phyloP scores from a whole-genome alignment of 768 basidiomycete species.

The Leccinum ochraceum region DNA sequence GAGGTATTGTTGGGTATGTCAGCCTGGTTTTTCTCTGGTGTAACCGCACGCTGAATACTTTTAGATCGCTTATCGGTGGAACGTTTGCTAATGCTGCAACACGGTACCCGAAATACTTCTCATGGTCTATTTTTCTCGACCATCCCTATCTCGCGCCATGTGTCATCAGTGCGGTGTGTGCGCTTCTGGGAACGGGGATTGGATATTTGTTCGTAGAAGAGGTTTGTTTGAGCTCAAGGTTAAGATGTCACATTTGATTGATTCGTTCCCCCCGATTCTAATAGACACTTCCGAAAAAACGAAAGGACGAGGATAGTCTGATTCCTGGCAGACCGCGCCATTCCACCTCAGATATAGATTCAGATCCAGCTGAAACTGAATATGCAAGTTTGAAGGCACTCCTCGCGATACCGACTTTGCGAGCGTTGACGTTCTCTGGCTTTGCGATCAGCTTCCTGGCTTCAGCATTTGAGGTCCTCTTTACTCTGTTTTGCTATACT shows the following conservation, averaged over 20 bases:
- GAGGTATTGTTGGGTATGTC: slow-evolving; percentile 5
- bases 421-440: background rate
- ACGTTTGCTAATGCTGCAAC: slow-evolving; percentile 10
- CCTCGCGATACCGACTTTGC: background rate
- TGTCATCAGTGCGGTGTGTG: slow-evolving; percentile 1
- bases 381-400: background rate
- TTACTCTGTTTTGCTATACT: background rate
- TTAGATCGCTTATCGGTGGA: slow-evolving; percentile 12
- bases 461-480: background rate
- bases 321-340: background rate
- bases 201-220: slow-evolving; percentile 9
- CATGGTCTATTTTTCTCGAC: slow-evolving; percentile 11
- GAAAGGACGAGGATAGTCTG: background rate
- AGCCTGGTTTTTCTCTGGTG: accelerated
- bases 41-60: background rate
- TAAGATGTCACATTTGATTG: background rate
- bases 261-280: background rate
- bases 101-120: slow-evolving; percentile 9
- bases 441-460: background rate
- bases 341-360: background rate
- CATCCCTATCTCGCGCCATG: slow-evolving; percentile 12
- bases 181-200: slow-evolving; percentile 2
- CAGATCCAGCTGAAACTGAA: background rate
- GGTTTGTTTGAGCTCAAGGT: slow-evolving; percentile 2
- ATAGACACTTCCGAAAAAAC: slow-evolving; percentile 8